Conservation (phyloP, 345 rosid species). For the Rhodomyrtus tomentosa region DNA sequence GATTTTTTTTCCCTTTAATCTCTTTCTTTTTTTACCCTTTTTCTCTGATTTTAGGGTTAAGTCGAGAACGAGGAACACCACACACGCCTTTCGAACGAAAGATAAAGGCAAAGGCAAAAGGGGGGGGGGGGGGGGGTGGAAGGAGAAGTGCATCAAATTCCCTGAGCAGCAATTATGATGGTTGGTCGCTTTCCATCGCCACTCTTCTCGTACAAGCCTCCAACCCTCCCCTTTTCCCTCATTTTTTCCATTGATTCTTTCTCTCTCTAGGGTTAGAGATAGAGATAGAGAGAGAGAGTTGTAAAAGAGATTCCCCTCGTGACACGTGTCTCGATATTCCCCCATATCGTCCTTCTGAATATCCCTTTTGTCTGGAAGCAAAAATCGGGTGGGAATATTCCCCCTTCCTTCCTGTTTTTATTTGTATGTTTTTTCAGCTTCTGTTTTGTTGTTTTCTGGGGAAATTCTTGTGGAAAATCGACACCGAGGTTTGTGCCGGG, state of each 20-base stretch:
- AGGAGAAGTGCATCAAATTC: slow-evolving; percentile 38
- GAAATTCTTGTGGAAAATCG: slow-evolving; percentile 6
- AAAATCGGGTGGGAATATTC: slow-evolving; percentile 17
- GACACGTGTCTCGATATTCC: slow-evolving; percentile 47
- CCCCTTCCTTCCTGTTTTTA: background rate
- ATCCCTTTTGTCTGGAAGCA: slow-evolving; percentile 53
- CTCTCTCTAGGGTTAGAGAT: background rate
- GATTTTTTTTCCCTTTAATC: too few species aligned
- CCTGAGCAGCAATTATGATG: slow-evolving; percentile 11
- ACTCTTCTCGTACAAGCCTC: slow-evolving; percentile 39
- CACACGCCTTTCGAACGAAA: background rate
- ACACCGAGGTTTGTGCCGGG: slow-evolving; percentile 1
- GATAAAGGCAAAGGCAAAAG: slow-evolving; percentile 1
- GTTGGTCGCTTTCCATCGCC: slow-evolving; percentile 40
- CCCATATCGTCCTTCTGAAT: slow-evolving; percentile 31
- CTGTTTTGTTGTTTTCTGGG: background rate
- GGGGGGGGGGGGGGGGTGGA: background rate
- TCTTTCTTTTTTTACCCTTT: too few species aligned
- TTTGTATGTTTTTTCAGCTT: background rate
- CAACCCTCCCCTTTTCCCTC: slow-evolving; percentile 20
- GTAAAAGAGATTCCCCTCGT: slow-evolving; percentile 30
- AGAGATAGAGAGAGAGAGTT: background rate
- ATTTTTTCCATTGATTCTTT: slow-evolving; percentile 8
- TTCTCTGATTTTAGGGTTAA: too few species aligned
- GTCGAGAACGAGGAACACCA: background rate